Base-by-base conservation (phyloP, 2,329 filamentous ascomycete species). In the Paracorniculantispora psalliotae region DNA sequence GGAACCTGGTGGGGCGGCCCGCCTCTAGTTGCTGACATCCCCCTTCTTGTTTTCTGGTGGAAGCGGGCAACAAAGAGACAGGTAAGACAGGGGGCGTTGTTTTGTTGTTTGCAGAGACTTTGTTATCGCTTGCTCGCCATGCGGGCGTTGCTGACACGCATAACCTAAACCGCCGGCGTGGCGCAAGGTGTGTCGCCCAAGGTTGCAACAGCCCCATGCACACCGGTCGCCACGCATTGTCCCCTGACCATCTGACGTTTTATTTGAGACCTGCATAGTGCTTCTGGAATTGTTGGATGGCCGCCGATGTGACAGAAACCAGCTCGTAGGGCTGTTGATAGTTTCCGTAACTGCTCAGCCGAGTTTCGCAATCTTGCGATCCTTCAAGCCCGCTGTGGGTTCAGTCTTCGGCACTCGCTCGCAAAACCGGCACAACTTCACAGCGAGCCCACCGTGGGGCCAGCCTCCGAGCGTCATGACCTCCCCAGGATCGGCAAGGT, bases 21-120 rank as follows among this genome's bases (percentile, higher is more conserved):
- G 54, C 54, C 44, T 48, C 53, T 57, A 57, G 28, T 57, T 57
- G 44, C 53, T 49, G 53, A 57, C 41, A 19, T 4, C 30, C 39
- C 37, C 41, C 33, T 51, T 33, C 26, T 15, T 43, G 50, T 21
- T 17, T 41, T 28, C 17, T 13, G 48, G 13, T 37, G 30, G 10
- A 37, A 33, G 21, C 10, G 47, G 28, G 17, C 30, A 21, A 15
- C 12, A 35, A 13, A 43, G 23, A 21, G 28, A 47, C 52, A 19
- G 17, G 19, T 35, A 44, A 9, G n/a, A 3, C 30, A 33, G 12
- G 30, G 6, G 6, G 6, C 30, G 30, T 33, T 12, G 30, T 33
- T 7, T 33, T 12, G 7, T 37, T 37, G 4, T 17, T n/a, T 8
- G 15, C 17, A 19, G 15, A 37, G 25, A 43, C n/a, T 15, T 30